phyloP scores from a whole-genome alignment of 1,139 yeast genomes.

The Debaryomyces fabryi region DNA sequence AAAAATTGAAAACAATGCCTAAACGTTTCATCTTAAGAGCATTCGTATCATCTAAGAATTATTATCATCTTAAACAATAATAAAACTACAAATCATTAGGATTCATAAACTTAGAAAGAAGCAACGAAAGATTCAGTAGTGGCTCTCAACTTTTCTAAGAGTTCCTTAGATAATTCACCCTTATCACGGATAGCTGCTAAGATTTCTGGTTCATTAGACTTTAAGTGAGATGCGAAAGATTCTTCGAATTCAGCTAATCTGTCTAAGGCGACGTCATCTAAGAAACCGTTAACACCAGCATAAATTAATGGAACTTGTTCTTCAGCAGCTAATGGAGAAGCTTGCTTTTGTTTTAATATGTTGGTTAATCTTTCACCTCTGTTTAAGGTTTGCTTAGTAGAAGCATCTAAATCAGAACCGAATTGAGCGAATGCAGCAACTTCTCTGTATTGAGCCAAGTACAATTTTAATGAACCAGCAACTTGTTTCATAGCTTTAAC shows the following conservation, averaged over 20 bases:
- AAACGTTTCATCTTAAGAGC: conserved; percentile 12
- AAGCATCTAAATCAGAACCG: conserved; percentile 99
- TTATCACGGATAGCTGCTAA: conserved; percentile 80
- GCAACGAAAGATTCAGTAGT: conserved; percentile 92
- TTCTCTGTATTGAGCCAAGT: conserved; percentile 99
- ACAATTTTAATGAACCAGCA: conserved; percentile 99
- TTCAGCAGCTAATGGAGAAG: conserved; percentile 95
- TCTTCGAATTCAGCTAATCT: conserved; percentile 91
- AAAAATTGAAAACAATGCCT: conserved; percentile 15
- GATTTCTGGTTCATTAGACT: conserved; percentile 85
- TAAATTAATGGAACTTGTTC: conserved; percentile 98
- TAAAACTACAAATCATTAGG: conserved; percentile 10
- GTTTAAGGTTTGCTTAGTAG: conserved; percentile 97
- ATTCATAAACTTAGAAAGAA: conserved; percentile 56
- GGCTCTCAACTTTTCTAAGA: conserved; percentile 82
- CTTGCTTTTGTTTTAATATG: conserved; percentile 97
- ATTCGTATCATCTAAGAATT: conserved; percentile 12
- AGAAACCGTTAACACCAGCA: conserved; percentile 99
- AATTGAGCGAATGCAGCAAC: conserved; percentile 99
- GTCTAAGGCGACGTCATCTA: conserved; percentile 83
- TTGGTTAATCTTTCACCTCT: conserved; percentile 99
- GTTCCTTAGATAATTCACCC: conserved; percentile 91
- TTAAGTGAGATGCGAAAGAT: conserved; percentile 87
- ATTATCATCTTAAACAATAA: conserved; percentile 10
- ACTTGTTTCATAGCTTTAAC: conserved; percentile 99